A percentile compares a stretch with the other conserved stretches of the same genome.
Evolutionary conservation across 306 rosid genomes (phyloP).

Genomic region (Acacia melanoxylon): DNA sequence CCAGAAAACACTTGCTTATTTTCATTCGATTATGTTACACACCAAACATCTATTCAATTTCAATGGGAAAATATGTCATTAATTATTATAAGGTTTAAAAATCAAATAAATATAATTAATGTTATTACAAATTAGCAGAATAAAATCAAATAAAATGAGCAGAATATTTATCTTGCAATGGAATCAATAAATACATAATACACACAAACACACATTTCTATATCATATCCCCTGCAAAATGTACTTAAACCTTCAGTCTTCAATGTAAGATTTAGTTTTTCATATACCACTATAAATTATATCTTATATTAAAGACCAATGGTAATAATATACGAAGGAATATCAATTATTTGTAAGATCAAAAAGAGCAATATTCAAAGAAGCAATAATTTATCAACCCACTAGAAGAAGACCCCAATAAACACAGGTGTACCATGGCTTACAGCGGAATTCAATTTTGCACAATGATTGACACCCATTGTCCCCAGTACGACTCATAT

Average conservation of each 20-base stretch:
- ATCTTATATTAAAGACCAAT: no score
- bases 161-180: neutral
- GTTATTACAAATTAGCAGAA: neutral
- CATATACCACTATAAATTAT: no score
- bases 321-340: neutral
- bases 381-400: neutral
- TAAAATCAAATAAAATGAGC: no score
- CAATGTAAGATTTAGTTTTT: no score
- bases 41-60: neutral
- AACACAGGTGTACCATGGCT: neutral
- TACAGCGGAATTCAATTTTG: neutral
- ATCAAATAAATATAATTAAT: no score
- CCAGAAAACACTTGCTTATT: neutral
- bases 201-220: neutral
- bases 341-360: neutral
- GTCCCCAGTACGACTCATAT: neutral
- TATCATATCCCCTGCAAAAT: neutral
- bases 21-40: neutral
- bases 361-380: neutral
- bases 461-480: neutral
- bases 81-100: no score
- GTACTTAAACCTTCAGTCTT: no score
- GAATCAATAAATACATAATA: neutral
- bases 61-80: neutral
- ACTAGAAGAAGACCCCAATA: slow-evolving; percentile 7